phyloP scores from a whole-genome alignment of 2,329 filamentous ascomycete species.

The Tympanopsis confertula region DNA sequence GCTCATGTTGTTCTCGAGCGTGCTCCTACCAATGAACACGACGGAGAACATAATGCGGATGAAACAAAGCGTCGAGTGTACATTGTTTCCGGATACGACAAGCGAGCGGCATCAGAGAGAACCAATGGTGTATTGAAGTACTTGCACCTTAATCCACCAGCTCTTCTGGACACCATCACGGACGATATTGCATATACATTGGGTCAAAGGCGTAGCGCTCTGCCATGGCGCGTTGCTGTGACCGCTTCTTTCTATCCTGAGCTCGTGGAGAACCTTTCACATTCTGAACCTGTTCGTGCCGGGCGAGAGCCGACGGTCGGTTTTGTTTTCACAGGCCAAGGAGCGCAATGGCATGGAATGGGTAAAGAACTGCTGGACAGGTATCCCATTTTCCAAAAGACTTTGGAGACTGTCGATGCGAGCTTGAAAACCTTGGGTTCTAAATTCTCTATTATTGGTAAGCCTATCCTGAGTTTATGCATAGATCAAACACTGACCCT shows the following conservation, averaged over 20 bases:
- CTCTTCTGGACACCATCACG: neutral
- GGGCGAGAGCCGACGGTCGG: neutral
- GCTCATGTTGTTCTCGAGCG: neutral
- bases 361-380: neutral
- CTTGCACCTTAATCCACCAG: neutral
- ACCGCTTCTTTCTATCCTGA: neutral
- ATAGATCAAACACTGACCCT: too few species aligned
- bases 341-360: neutral
- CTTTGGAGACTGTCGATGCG: conserved; percentile 11
- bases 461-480: too few species aligned
- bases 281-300: neutral
- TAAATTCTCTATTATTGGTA: conserved; percentile 24
- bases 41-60: too few species aligned
- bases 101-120: neutral
- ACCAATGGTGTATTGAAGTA: neutral
- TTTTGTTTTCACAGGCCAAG: too few species aligned
- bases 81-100: neutral
- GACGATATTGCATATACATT: neutral
- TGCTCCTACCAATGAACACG: neutral
- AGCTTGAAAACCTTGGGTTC: conserved; percentile 22
- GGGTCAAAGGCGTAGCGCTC: neutral
- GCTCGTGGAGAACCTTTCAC: neutral
- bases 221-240: neutral
- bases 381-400: neutral
- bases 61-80: neutral